phyloP scores from a whole-genome alignment of 2,329 filamentous ascomycete species.

The Ciborinia camelliae region DNA sequence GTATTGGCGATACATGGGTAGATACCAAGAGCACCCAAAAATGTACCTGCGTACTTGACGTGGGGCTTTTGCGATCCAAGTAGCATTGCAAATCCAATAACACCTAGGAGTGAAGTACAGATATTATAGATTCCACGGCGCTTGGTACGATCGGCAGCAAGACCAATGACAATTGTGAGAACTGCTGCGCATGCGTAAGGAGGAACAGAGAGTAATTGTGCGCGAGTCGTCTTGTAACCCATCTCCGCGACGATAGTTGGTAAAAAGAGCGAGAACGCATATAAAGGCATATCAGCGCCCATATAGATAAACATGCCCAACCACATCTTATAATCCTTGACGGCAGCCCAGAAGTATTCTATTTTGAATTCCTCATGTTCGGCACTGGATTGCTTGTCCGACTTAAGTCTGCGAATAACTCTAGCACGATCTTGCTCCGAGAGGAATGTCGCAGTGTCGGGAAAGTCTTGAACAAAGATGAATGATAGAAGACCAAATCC shows the following conservation, averaged over 20 bases:
- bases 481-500: conserved; percentile 37
- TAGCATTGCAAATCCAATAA: conserved; percentile 79
- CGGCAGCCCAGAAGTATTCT: conserved; percentile 65
- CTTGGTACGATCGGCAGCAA: conserved; percentile 69
- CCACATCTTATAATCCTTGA: conserved; percentile 88
- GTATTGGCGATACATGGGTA: conserved; percentile 85
- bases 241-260: conserved; percentile 70
- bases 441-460: conserved; percentile 64
- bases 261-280: conserved; percentile 74
- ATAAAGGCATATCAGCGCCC: conserved; percentile 69
- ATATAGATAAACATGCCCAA: conserved; percentile 73
- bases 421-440: conserved; percentile 65
- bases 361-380: conserved; percentile 72
- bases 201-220: conserved; percentile 71
- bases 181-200: conserved; percentile 71
- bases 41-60: conserved; percentile 77
- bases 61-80: conserved; percentile 58
- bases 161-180: conserved; percentile 67
- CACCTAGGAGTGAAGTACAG: conserved; percentile 62
- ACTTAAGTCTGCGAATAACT: conserved; percentile 64
- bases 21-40: conserved; percentile 80
- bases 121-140: conserved; percentile 81
- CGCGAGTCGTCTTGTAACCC: conserved; percentile 54
- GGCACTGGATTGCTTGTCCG: conserved; percentile 71
- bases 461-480: conserved; percentile 28